Conservation (phyloP, 1,284 basidiomycete genomes). For the Rugiboletus extremiorientalis region DNA sequence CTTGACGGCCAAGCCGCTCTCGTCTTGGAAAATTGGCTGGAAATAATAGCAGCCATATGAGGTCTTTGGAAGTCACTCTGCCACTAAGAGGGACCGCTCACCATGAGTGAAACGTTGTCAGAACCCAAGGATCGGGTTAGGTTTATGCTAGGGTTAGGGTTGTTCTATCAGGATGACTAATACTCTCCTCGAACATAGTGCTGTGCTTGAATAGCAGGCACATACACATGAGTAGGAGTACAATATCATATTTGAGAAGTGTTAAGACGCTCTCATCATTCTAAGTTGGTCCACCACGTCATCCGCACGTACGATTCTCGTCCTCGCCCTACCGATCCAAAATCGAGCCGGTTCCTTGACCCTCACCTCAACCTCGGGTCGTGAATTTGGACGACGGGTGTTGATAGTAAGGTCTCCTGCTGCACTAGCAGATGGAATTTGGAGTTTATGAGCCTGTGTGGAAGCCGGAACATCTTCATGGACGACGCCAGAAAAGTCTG, state of each 20-base stretch:
- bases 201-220: too few relatives aligned
- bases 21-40: slow-evolving; percentile 67
- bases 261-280: slow-evolving; percentile 41
- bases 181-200: too few relatives aligned
- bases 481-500: slow-evolving; percentile 58
- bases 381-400: slow-evolving; percentile 8
- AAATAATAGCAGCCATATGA: slow-evolving; percentile 2
- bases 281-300: slow-evolving; percentile 53
- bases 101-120: slow-evolving; percentile 21
- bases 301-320: slow-evolving; percentile 35
- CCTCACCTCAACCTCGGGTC: slow-evolving; percentile 38
- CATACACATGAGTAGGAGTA: too few relatives aligned
- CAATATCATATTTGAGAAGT: neutral
- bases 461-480: slow-evolving; percentile 44
- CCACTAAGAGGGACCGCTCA: slow-evolving; percentile 12
- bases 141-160: slow-evolving; percentile 31
- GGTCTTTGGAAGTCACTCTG: neutral
- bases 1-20: slow-evolving; percentile 62
- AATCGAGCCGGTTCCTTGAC: slow-evolving; percentile 38
- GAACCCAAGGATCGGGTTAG: slow-evolving; percentile 38
- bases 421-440: slow-evolving; percentile 1
- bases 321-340: slow-evolving; percentile 35
- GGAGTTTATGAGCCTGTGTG: neutral
- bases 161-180: slow-evolving; percentile 13
- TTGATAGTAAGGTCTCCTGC: slow-evolving; percentile 1